Evolutionary conservation across 495 filamentous ascomycete genomes (phyloP).

Genomic region (Talaromyces borbonicus): DNA sequence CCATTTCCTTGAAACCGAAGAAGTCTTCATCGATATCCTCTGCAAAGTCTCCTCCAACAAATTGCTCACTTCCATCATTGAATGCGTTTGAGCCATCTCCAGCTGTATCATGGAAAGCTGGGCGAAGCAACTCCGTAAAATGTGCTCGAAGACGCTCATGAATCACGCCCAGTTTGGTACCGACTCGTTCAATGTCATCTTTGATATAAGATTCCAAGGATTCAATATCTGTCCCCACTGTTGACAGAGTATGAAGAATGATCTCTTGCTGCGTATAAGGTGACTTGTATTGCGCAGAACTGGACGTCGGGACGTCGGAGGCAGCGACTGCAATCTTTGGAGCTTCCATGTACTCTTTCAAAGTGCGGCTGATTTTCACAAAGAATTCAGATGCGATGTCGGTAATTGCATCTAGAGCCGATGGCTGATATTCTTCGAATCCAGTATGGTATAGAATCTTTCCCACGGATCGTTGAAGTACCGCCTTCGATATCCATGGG

Average conservation of each 20-base stretch:
- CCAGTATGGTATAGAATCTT: constrained; percentile 96
- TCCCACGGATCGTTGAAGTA: constrained; percentile 78
- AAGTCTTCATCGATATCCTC: constrained; percentile 98
- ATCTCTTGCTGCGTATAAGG: constrained; percentile 72
- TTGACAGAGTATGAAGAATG: constrained; percentile 73
- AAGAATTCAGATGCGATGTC: constrained; percentile 90
- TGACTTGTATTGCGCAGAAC: constrained; percentile 41
- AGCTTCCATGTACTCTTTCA: constrained; percentile 72
- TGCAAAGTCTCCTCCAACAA: constrained; percentile 91
- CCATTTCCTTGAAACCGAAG: constrained; percentile 95
- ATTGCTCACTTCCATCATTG: constrained; percentile 94
- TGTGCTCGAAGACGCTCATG: constrained; percentile 90
- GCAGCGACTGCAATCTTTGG: constrained; percentile 52
- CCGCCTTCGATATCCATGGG: constrained; percentile 65
- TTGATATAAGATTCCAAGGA: constrained; percentile 78
- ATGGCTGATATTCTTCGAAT: constrained; percentile 95
- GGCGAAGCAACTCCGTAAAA: constrained; percentile 81
- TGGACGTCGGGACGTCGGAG: constrained; percentile 16
- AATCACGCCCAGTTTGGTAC: constrained; percentile 69
- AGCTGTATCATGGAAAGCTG: constrained; percentile 69
- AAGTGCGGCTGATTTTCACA: constrained; percentile 63
- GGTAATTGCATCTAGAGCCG: constrained; percentile 80
- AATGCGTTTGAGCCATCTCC: constrained; percentile 85
- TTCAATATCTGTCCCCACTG: constrained; percentile 75
- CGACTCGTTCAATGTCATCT: constrained; percentile 86